These are phyloP conservation scores for Stagonosporopsis vannaccii DNA, from an alignment of 2,329 filamentous ascomycete species.

Conservation along the genomic window DNA sequence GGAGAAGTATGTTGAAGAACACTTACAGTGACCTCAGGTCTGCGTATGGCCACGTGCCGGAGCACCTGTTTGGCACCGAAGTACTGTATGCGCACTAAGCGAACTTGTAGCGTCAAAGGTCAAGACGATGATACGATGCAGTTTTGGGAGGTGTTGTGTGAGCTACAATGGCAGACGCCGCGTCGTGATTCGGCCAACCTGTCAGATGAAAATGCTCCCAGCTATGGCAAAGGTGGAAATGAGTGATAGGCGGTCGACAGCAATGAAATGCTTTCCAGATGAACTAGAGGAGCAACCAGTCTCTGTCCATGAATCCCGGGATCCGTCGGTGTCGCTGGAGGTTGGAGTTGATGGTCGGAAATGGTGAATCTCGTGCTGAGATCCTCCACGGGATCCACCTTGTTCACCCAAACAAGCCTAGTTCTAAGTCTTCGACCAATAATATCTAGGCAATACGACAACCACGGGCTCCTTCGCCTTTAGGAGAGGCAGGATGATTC, in stretches of 20 bases:
- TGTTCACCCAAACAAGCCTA: constrained; percentile 15
- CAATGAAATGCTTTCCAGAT: constrained; percentile 5
- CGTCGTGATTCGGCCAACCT: constrained; percentile 28
- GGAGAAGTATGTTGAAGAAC: constrained; percentile 15
- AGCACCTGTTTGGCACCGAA: constrained; percentile 30
- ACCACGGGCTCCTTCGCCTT: constrained; percentile 11
- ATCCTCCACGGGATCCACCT: constrained; percentile 15
- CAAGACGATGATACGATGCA: neutral
- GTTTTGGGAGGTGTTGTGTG: constrained; percentile 4
- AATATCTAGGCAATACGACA: constrained; percentile 8
- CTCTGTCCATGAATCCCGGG: constrained; percentile 2
- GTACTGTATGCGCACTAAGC: constrained; percentile 13
- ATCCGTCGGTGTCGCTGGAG: constrained; percentile 28
- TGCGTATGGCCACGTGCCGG: constrained; percentile 20
- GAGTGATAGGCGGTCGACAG: constrained; percentile 7
- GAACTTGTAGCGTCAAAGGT: neutral
- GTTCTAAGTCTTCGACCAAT: constrained; percentile 7
- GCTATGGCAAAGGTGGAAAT: constrained; percentile 26
- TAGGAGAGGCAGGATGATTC: neutral
- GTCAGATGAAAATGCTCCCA: constrained; percentile 42
- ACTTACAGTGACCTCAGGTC: constrained; percentile 31
- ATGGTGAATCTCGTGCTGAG: constrained; percentile 32
- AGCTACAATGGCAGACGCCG: constrained; percentile 18
- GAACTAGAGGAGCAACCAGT: neutral
- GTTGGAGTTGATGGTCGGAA: constrained; percentile 29